Evolutionary conservation across 192 early-diverging fungal genomes (phyloP), one percentile per base, ranked within the genome.

Genomic region (Rhizophagus prolifer): DNA sequence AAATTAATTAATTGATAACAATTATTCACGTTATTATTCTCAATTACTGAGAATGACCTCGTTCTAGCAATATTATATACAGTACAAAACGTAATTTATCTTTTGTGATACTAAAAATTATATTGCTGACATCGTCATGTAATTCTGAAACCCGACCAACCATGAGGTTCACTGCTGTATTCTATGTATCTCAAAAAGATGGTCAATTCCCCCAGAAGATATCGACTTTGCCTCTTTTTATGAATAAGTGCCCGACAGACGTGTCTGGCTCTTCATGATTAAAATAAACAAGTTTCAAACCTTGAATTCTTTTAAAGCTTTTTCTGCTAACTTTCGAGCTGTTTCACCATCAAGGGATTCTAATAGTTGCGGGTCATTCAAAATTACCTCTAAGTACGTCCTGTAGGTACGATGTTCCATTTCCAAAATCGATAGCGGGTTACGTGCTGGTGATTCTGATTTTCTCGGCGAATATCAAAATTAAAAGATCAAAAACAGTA

Each of bases 251-350:
- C 64, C 59, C n/a, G 59, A 61, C 25, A 61, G 59, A 61, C n/a
- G 9, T 61, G 25, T 61, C 59, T 23, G 58, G 58, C 34, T 36
- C 72, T 73, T 60, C 26, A 50, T 50, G 68, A 70, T 70, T 31
- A 31, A 31, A 31, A 31, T 31, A 31, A 46, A 61, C n/a, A 73
- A 41, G 26, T 73, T 58, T 34, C 50, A 31, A 41, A 73, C 58
- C 72, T 73, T 73, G 62, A 73, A 73, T 61, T 73, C 31, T 14
- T 73, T 46, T 61, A 73, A 73, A 41, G 59, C 72, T 31, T 61
- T 10, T 61, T 73, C 58, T 61, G 58, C 72, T 26, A 60, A 73
- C 34, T 61, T 21, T 61, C 23, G 59, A 3, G n/a, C 34, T 61
- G 28, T 62, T 61, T 73, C 59, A 60, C 59, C 36, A 60, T 61